Base-by-base conservation (phyloP, 495 filamentous ascomycete species). In the Penicillium bialowiezense region DNA sequence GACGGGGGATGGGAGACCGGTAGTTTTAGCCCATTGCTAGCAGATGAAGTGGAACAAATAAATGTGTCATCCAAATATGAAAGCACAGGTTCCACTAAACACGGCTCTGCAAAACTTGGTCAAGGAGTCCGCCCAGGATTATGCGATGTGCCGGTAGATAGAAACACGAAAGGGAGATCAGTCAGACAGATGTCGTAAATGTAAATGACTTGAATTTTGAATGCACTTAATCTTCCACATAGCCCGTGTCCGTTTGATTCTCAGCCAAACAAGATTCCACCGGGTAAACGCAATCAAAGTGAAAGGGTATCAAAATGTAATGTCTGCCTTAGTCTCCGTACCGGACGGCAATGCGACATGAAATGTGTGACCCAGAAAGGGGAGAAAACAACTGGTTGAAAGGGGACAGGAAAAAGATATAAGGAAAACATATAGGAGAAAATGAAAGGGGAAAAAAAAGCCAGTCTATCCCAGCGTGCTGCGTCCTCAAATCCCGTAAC, bases 231-330 rank as follows among this genome's bases (percentile, higher is more conserved):
- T 32, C 37, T 36, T 41, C 41, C 42, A 38, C 36, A 13, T 26
- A 51, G 35, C 48, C 41, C 35, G 36, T 52, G 42, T 32, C 48
- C 17, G 13, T 44, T 39, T 31, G 24, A 38, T 53, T 58, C 50
- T 46, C 41, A 41, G 37, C 21, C 21, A 40, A 32, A 47, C 7
- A 32, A 20, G 44, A 38, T 38, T 43, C 50, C 46, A 45, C 50
- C 39, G 51, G 47, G 47, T 62, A 48, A 50, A 54, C 46, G 53
- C 37, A 52, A 51, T 34, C 32, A 48, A 37, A 52, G 41, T 48
- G 36, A 52, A 55, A 60, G 62, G 62, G 62, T 65, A 65, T 65
- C 62, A 61, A 65, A 46, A 54, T 46, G 48, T 55, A 41, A 56
- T 53, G 52, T 61, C 61, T 45, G 44, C 48, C 32, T 43, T 34